phyloP scores from a whole-genome alignment of 139 green algal genomes.

The Marvania coccoides region DNA sequence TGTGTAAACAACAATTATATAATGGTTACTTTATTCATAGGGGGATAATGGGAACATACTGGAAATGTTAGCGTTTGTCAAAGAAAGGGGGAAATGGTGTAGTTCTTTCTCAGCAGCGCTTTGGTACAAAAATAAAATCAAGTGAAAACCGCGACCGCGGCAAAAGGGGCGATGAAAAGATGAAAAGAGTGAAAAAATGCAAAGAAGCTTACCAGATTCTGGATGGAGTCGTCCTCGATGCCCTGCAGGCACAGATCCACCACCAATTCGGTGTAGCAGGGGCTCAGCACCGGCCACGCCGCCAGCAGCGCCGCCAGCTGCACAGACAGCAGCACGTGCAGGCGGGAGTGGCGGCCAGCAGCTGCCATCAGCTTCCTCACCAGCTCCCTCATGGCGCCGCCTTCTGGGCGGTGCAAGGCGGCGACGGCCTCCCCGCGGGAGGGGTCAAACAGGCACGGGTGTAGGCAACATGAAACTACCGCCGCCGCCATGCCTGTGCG shows the following conservation, averaged over 20 bases:
- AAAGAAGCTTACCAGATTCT: background rate
- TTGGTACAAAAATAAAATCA: background rate
- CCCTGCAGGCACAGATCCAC: constrained; percentile 45
- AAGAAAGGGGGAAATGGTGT: background rate
- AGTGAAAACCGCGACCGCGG: background rate
- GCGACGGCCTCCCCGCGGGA: background rate
- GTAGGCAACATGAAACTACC: constrained; percentile 28
- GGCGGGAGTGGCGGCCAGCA: constrained; percentile 6
- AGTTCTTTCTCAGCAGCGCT: background rate
- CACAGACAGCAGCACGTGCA: constrained; percentile 24
- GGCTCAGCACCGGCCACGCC: constrained; percentile 15
- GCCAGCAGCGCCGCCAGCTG: constrained; percentile 35
- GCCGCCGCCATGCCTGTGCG: constrained; percentile 9
- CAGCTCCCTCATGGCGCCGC: constrained; percentile 33
- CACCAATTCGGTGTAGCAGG: constrained; percentile 27
- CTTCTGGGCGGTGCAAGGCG: constrained; percentile 12
- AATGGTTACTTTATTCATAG: too few relatives aligned
- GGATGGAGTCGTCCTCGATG: constrained; percentile 1
- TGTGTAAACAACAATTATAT: background rate
- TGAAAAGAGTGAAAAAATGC: background rate
- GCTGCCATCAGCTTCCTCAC: constrained; percentile 28
- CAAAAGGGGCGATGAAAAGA: background rate
- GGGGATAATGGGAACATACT: background rate
- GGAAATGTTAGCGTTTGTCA: background rate
- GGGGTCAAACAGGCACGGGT: constrained; percentile 29